A percentile compares a stretch with the other conserved stretches of the same genome.
These are phyloP conservation scores for Podospora tetraspora DNA, from an alignment of 495 filamentous ascomycete species.

Conservation along the genomic window DNA sequence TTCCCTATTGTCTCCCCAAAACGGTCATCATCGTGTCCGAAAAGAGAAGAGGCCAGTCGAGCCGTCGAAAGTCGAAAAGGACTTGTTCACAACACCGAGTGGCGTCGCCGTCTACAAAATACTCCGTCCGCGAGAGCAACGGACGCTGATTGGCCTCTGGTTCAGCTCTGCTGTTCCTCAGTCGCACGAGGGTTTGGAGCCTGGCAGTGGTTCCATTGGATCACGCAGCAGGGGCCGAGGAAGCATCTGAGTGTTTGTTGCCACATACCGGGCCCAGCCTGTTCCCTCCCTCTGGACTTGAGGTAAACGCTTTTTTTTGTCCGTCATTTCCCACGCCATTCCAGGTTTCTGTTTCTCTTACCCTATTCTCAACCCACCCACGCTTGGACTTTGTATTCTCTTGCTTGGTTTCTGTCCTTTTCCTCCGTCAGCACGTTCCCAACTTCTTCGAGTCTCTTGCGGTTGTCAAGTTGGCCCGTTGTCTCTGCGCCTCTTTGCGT, in stretches of 20 bases:
- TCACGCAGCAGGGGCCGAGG: neutral
- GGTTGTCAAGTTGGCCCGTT: neutral
- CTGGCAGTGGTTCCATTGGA: constrained; percentile 2
- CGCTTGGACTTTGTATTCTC: neutral
- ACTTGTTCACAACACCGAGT: neutral
- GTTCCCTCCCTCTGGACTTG: neutral
- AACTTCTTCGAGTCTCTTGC: neutral
- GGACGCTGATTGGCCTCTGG: constrained; percentile 3
- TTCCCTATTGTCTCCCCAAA: neutral
- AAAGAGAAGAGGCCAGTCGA: neutral
- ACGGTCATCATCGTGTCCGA: neutral
- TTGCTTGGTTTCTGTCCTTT: neutral
- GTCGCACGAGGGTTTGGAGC: constrained; percentile 7
- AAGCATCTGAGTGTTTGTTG: constrained; percentile 1
- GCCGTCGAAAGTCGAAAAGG: neutral
- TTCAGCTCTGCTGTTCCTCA: neutral
- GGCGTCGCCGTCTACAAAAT: neutral
- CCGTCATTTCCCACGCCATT: neutral
- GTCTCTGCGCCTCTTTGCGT: neutral
- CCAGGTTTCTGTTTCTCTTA: neutral
- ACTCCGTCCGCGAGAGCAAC: neutral
- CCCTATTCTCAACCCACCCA: neutral
- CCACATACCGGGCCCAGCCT: constrained; percentile 2
- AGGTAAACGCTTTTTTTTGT: neutral
- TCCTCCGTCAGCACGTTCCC: neutral